Evolutionary conservation across 345 rosid genomes (phyloP).

Genomic region (Pelargonium nanum): DNA sequence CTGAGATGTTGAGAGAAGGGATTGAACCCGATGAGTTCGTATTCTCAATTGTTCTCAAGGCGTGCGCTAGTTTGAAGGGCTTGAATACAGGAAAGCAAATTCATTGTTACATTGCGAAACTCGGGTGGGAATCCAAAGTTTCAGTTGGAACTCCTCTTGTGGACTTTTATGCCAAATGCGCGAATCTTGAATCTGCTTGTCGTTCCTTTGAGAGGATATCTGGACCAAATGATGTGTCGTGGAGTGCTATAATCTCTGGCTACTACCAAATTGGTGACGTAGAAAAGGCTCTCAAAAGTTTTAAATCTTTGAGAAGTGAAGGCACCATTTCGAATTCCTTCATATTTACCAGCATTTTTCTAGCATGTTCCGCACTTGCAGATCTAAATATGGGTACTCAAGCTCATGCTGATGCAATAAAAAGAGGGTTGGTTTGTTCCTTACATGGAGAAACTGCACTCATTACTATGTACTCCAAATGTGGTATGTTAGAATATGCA

Average conservation of each 20-base stretch:
- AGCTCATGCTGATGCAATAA: slow-evolving; percentile 71
- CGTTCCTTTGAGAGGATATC: slow-evolving; percentile 37
- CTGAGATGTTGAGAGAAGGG: slow-evolving; percentile 39
- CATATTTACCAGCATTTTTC: slow-evolving; percentile 59
- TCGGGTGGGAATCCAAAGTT: slow-evolving; percentile 54
- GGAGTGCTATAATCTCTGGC: slow-evolving; percentile 61
- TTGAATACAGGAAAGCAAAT: slow-evolving; percentile 48
- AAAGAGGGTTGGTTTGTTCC: slow-evolving; percentile 40
- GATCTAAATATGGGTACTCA: slow-evolving; percentile 53
- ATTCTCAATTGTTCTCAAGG: slow-evolving; percentile 61
- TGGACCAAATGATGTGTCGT: slow-evolving; percentile 62
- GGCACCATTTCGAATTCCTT: slow-evolving; percentile 37
- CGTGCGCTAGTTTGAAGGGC: slow-evolving; percentile 43
- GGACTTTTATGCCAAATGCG: slow-evolving; percentile 54
- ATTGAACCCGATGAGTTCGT: slow-evolving; percentile 49
- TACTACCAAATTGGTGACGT: slow-evolving; percentile 47
- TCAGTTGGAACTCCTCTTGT: slow-evolving; percentile 72
- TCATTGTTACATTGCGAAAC: slow-evolving; percentile 47
- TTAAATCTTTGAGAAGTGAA: slow-evolving; percentile 38
- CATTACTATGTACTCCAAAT: slow-evolving; percentile 59
- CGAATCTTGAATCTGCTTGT: slow-evolving; percentile 40
- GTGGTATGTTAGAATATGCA: slow-evolving; percentile 58
- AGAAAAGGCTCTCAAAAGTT: slow-evolving; percentile 40
- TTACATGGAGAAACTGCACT: slow-evolving; percentile 59
- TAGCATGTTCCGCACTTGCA: slow-evolving; percentile 56